These are phyloP conservation scores for Petasospora fabianii DNA, from an alignment of 1,139 yeast species.

Conservation along the genomic window DNA sequence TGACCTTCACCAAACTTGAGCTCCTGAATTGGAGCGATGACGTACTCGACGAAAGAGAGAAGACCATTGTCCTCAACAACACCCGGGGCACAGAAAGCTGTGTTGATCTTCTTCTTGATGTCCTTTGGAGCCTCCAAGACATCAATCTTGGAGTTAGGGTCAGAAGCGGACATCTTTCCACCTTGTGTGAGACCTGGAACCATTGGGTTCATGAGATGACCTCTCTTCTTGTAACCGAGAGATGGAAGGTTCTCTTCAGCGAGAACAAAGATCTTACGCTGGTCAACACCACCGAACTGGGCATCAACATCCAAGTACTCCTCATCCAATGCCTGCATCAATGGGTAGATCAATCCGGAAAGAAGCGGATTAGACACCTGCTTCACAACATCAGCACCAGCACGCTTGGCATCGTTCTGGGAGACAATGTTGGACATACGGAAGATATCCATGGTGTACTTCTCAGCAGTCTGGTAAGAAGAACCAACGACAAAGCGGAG, in stretches of 20 bases:
- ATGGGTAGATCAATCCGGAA: conserved; percentile 92
- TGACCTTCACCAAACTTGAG: conserved; percentile 53
- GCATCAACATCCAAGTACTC: conserved; percentile 85
- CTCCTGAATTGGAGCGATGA: conserved; percentile 81
- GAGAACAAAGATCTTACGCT: conserved; percentile 93
- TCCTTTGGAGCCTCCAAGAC: conserved; percentile 82
- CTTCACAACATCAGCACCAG: conserved; percentile 99
- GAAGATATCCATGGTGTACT: conserved; percentile 87
- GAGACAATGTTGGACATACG: conserved; percentile 77
- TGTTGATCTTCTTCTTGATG: conserved; percentile 84
- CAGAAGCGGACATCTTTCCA: conserved; percentile 98
- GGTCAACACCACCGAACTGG: conserved; percentile 99
- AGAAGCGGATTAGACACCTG: conserved; percentile 93
- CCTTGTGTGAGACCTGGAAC: conserved; percentile 97
- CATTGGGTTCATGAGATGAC: conserved; percentile 98
- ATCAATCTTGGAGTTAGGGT: conserved; percentile 96
- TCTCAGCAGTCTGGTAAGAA: conserved; percentile 72
- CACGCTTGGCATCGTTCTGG: conserved; percentile 96
- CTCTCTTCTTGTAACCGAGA: conserved; percentile 93
- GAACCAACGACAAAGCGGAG: conserved; percentile 84
- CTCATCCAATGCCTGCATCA: conserved; percentile 98
- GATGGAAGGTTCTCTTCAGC: conserved; percentile 92
- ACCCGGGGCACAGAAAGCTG: conserved; percentile 96
- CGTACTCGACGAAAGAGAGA: conserved; percentile 78
- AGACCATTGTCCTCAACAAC: conserved; percentile 88